Percentiles rank a stretch among this genome's conserved stretches.
Evolutionary conservation across 2,329 filamentous ascomycete species (phyloP).

Genomic region (Zasmidium cellare): DNA sequence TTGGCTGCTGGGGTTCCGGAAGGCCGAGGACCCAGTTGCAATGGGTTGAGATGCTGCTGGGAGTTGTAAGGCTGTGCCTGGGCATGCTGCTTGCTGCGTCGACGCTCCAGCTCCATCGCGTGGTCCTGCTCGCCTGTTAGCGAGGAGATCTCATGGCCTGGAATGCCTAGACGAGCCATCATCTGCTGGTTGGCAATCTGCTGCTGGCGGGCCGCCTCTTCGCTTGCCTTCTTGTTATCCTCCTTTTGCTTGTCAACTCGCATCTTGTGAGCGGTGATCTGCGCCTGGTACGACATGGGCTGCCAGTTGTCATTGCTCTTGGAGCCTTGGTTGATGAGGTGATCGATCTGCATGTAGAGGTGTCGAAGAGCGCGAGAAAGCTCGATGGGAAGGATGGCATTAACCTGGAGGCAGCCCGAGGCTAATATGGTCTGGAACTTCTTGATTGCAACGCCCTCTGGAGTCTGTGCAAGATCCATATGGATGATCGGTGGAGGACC

Average conservation of each 20-base stretch:
- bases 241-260: conserved; percentile 27
- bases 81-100: conserved; percentile 23
- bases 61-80: conserved; percentile 21
- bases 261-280: conserved; percentile 28
- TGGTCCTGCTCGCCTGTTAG: conserved; percentile 14
- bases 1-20: conserved; percentile 7
- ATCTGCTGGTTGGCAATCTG: conserved; percentile 23
- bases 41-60: conserved; percentile 26
- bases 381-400: conserved; percentile 23
- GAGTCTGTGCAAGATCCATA: conserved; percentile 28
- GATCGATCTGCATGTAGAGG: conserved; percentile 36
- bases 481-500: conserved; percentile 21
- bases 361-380: conserved; percentile 29
- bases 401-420: conserved; percentile 32
- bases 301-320: conserved; percentile 26
- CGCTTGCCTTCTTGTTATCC: conserved; percentile 20
- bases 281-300: conserved; percentile 34
- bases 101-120: conserved; percentile 26
- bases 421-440: conserved; percentile 34
- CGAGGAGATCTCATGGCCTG: conserved; percentile 6
- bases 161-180: conserved; percentile 24
- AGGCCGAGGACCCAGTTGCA: conserved; percentile 19
- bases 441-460: conserved; percentile 32
- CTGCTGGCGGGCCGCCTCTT: conserved; percentile 24
- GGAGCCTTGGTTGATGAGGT: conserved; percentile 33